Base-by-base conservation (phyloP, 1,139 yeast species). In the Hemisphaericaspora lyxosophila region DNA sequence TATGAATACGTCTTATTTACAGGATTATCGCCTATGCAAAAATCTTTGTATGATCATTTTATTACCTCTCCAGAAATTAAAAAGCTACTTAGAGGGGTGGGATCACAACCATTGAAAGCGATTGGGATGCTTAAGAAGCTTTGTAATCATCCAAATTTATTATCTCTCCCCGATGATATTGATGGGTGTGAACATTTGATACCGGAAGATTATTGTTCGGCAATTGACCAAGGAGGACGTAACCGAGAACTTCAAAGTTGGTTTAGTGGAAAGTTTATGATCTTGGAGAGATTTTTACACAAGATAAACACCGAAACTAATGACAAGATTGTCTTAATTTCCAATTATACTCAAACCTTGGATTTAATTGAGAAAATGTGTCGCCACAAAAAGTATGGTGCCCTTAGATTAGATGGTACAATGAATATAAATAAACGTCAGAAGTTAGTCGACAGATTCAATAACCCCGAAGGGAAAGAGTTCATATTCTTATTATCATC, bases 1-100 rank as follows among this genome's bases (percentile, higher is more conserved):
- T 90, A 89, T 58, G 99, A 92, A 59, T 96, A 92, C 60, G 98
- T 92, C 30, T 83, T 92, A 12, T 92, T 92, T 58, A 90, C 95
- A 41, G 84, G 83, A 22, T 67, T 92, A 41, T 76, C 94, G 2
- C 89, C 89, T 1, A 73, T 90, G 65, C 99, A 92, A 59, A 67
- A 70, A 39, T 61, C 71, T 2, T 60, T 92, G 2, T 92, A 92
- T 55, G 69, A 78, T 41, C 84, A 84, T 52, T 87, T 87, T 49
- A 76, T 89, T 36, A 78, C 86, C 5, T 84, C 96, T 2, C 90
- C 95, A 1, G 95, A 85, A 37, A 84, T 88, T 47, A 78, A 73
- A 40, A 79, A 76, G 46, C 62, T 88, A 20, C 57, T 86, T n/a
- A 79, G 73, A 46, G 95, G 94, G 4, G 70, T 57, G 2, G 87